Conservation (phyloP, 495 filamentous ascomycete species). For the Aspergillus steynii region DNA sequence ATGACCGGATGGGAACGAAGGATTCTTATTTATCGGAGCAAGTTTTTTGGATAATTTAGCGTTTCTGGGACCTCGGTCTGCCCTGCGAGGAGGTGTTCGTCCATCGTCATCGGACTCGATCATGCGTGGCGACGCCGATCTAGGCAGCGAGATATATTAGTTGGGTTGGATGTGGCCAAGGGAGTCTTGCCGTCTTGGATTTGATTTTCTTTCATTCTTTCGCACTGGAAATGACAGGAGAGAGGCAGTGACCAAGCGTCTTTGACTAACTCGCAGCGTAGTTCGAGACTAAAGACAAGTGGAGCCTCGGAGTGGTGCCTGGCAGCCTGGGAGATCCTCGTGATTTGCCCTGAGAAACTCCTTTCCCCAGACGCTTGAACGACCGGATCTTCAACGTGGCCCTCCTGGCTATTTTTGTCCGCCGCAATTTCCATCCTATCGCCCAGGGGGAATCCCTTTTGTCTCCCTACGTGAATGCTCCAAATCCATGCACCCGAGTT, state of each 20-base stretch:
- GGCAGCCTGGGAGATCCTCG: slow-evolving; percentile 2
- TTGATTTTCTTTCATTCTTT: background rate
- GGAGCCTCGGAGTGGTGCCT: background rate
- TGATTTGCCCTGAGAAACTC: slow-evolving; percentile 13
- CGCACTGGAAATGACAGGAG: background rate
- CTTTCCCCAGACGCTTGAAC: slow-evolving; percentile 25
- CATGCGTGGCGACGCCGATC: background rate
- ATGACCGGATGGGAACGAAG: background rate
- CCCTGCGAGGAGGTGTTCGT: background rate
- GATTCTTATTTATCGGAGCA: background rate
- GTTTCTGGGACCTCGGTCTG: slow-evolving; percentile 5
- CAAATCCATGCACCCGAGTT: background rate
- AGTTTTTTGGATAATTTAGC: background rate
- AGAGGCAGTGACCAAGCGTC: background rate
- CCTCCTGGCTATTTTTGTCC: slow-evolving; percentile 17
- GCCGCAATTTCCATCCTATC: slow-evolving; percentile 4
- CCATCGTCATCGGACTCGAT: background rate
- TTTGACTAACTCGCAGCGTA: background rate
- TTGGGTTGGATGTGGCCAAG: background rate
- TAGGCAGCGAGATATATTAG: background rate
- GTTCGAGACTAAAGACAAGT: background rate
- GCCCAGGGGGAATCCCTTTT: slow-evolving; percentile 18
- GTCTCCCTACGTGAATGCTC: background rate
- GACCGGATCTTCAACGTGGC: slow-evolving; percentile 29
- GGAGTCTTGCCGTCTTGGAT: background rate